A percentile compares a stretch with the other conserved stretches of the same genome.
phyloP scores from a whole-genome alignment of 495 filamentous ascomycete genomes.

The Penicillium lagena region DNA sequence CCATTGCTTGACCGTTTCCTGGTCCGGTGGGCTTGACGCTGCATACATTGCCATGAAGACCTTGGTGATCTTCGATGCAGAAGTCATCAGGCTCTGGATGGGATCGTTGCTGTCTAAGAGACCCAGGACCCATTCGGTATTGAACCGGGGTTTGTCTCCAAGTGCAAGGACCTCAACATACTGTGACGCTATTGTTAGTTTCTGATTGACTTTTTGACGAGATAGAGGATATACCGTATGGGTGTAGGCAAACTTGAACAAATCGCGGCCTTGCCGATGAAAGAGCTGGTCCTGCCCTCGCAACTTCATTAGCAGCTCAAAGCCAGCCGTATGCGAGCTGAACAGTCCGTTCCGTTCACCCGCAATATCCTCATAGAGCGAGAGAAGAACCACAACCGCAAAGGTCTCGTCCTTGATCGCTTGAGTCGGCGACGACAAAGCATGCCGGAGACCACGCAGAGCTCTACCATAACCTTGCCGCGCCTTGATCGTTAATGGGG shows the following conservation, averaged over 20 bases:
- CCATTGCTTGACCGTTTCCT: slow-evolving; percentile 14
- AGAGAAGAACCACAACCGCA: slow-evolving; percentile 32
- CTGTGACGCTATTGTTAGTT: slow-evolving; percentile 14
- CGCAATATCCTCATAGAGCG: slow-evolving; percentile 36
- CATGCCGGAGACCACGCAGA: slow-evolving; percentile 23
- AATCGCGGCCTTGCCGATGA: slow-evolving; percentile 27
- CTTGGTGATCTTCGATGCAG: slow-evolving; percentile 25
- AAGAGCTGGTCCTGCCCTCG: slow-evolving; percentile 27
- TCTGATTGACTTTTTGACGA: neutral
- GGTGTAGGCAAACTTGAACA: slow-evolving; percentile 38
- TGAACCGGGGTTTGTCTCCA: slow-evolving; percentile 27
- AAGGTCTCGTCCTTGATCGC: slow-evolving; percentile 37
- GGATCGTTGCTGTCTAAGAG: slow-evolving; percentile 26
- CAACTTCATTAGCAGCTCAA: slow-evolving; percentile 34
- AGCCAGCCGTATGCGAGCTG: slow-evolving; percentile 37
- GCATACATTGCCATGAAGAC: slow-evolving; percentile 21
- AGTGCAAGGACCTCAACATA: slow-evolving; percentile 33
- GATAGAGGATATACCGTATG: slow-evolving; percentile 25
- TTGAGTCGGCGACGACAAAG: slow-evolving; percentile 21
- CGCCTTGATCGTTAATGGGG: slow-evolving; percentile 22
- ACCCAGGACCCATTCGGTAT: slow-evolving; percentile 24
- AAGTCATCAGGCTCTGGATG: slow-evolving; percentile 29
- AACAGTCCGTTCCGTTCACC: slow-evolving; percentile 33
- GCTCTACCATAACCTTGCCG: slow-evolving; percentile 31
- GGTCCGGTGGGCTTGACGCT: slow-evolving; percentile 6